These are phyloP conservation scores for Achaetomium macrosporum DNA, from an alignment of 2,329 filamentous ascomycete species.

Conservation along the genomic window DNA sequence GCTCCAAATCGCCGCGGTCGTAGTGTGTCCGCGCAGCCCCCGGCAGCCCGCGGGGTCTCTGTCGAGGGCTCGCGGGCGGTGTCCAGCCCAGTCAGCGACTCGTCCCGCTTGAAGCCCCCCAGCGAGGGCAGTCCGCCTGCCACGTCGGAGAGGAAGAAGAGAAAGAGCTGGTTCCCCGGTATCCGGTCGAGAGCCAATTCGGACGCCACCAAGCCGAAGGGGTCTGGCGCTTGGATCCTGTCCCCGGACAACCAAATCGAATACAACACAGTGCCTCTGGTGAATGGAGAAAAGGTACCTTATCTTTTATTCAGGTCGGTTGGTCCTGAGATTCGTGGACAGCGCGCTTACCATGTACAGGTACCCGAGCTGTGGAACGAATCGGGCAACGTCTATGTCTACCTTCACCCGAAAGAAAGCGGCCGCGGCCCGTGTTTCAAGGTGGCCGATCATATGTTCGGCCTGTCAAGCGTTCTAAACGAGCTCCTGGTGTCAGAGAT, in stretches of 20 bases:
- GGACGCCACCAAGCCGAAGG: slow-evolving; percentile 21
- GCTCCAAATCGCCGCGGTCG: slow-evolving; percentile 33
- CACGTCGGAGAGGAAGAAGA: slow-evolving; percentile 35
- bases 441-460: slow-evolving; percentile 48
- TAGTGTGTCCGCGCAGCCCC: slow-evolving; percentile 44
- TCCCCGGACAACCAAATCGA: slow-evolving; percentile 46
- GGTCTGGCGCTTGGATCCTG: slow-evolving; percentile 48
- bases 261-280: slow-evolving; percentile 49
- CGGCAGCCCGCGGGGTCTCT: slow-evolving; percentile 27
- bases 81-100: slow-evolving; percentile 27
- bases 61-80: slow-evolving; percentile 29
- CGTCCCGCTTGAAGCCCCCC: slow-evolving; percentile 29
- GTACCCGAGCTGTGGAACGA: slow-evolving; percentile 64
- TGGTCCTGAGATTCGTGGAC: slow-evolving; percentile 7
- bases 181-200: slow-evolving; percentile 48
- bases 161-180: slow-evolving; percentile 50
- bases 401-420: slow-evolving; percentile 47
- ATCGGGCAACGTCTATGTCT: slow-evolving; percentile 50
- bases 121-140: slow-evolving; percentile 41
- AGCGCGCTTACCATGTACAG: slow-evolving; percentile 31
- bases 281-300: slow-evolving; percentile 49
- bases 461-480: slow-evolving; percentile 49
- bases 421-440: slow-evolving; percentile 55
- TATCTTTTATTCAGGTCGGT: not conserved
- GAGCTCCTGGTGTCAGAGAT: slow-evolving; percentile 46